Percentiles rank a stretch among this genome's conserved stretches.
phyloP scores from a whole-genome alignment of 768 basidiomycete genomes.

The Pulveroboletus frians region DNA sequence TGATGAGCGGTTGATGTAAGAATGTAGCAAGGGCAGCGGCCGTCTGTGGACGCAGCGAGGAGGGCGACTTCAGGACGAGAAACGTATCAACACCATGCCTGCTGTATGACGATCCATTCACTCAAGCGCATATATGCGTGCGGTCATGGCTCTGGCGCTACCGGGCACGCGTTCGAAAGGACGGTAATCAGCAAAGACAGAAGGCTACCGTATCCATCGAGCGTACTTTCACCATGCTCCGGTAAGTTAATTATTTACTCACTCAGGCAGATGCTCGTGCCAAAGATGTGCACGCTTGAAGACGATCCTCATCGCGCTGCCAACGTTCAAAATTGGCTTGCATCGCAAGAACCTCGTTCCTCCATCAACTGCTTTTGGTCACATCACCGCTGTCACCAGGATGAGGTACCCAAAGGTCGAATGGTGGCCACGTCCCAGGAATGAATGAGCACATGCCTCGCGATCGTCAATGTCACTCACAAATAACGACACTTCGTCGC shows the following conservation, averaged over 20 bases:
- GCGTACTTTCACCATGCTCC: neutral
- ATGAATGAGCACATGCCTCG: neutral
- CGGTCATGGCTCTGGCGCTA: neutral
- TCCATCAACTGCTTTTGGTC: neutral
- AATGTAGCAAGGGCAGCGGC: constrained; percentile 3
- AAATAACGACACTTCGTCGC: neutral
- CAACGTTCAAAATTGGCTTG: neutral
- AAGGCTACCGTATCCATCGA: neutral
- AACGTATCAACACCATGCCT: neutral
- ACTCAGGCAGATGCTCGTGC: constrained; percentile 5
- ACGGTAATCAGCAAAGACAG: neutral
- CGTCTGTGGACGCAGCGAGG: no score
- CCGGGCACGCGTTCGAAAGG: no score
- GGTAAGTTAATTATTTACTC: neutral
- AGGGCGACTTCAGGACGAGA: neutral
- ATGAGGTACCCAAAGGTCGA: neutral
- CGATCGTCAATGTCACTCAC: neutral
- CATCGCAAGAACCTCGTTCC: neutral
- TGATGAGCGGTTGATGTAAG: neutral
- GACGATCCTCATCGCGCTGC: neutral
- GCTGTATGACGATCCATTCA: neutral
- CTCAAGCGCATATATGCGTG: constrained; percentile 1
- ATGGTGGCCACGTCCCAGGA: neutral
- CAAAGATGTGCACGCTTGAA: constrained; percentile 8
- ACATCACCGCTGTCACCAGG: neutral